Conservation (phyloP, 208 protist species). For the Trypanosoma conorhini region DNA sequence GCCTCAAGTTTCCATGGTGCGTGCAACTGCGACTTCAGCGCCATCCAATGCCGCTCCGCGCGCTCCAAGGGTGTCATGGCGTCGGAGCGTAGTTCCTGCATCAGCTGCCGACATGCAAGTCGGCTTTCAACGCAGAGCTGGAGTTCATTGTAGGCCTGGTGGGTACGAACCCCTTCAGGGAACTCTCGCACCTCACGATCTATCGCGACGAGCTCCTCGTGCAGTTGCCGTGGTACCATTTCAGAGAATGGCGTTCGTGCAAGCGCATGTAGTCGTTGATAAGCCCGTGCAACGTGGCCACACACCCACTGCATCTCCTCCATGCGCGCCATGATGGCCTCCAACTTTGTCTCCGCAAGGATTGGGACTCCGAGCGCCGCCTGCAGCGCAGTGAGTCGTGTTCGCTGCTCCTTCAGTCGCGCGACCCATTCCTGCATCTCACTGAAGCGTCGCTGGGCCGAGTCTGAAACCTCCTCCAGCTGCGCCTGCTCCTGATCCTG, state of each 20-base stretch:
- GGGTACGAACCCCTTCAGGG: conserved; percentile 47
- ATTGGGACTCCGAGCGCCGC: conserved; percentile 61
- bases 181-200: conserved; percentile 56
- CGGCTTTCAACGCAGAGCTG: conserved; percentile 39
- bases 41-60: conserved; percentile 69
- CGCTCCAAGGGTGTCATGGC: conserved; percentile 90
- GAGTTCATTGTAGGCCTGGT: conserved; percentile 55
- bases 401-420: conserved; percentile 55
- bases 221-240: conserved; percentile 89
- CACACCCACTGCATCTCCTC: conserved; percentile 92
- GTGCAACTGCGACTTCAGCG: conserved; percentile 89
- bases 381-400: conserved; percentile 84
- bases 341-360: conserved; percentile 53
- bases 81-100: conserved; percentile 94
- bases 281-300: conserved; percentile 77
- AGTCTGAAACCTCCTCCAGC: conserved; percentile 38
- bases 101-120: conserved; percentile 65
- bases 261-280: conserved; percentile 76
- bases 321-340: conserved; percentile 81
- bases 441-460: conserved; percentile 65
- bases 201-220: conserved; percentile 74
- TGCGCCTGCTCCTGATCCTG: conserved; percentile 1
- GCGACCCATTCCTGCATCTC: conserved; percentile 70
- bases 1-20: conserved; percentile 86
- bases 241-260: conserved; percentile 93